These are phyloP conservation scores for Boletus subparvulus DNA, from an alignment of 768 basidiomycete species.

Conservation along the genomic window DNA sequence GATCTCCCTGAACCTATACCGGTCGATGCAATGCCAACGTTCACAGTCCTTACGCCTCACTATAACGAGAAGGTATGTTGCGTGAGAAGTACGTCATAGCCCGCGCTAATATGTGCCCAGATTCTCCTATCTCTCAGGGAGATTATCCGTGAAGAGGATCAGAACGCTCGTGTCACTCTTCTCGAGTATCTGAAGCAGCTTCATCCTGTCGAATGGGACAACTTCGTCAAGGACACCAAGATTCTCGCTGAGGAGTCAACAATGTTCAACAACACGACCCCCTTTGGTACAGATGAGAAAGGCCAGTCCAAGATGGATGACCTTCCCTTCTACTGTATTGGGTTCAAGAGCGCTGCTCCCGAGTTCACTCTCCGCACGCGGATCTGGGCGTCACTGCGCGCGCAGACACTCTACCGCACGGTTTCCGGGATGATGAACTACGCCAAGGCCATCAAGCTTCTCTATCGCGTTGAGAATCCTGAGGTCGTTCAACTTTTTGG, in stretches of 20 bases:
- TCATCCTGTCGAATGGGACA: conserved; percentile 98
- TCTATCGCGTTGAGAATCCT: conserved; percentile 99
- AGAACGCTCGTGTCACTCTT: conserved; percentile 94
- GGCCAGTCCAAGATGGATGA: conserved; percentile 82
- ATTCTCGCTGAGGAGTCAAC: conserved; percentile 96
- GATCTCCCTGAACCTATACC: conserved; percentile 89
- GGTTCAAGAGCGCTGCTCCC: conserved; percentile 98
- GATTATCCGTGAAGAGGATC: conserved; percentile 98
- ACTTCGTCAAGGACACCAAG: conserved; percentile 99
- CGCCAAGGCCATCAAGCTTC: conserved; percentile 96
- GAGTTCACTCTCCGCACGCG: conserved; percentile 98
- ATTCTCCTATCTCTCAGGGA: conserved; percentile 94
- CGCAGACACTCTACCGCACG: conserved; percentile 97
- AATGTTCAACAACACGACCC: conserved; percentile 75
- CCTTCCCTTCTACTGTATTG: conserved; percentile 96
- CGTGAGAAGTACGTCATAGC: background rate
- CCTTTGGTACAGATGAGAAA: conserved; percentile 79
- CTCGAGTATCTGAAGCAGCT: conserved; percentile 98
- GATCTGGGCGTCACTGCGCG: conserved; percentile 98
- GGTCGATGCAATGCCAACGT: conserved; percentile 99
- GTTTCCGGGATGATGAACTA: conserved; percentile 99
- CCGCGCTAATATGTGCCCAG: conserved; percentile 37
- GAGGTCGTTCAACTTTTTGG: conserved; percentile 98
- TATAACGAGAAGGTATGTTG: conserved; percentile 89
- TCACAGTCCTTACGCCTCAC: conserved; percentile 97